Conservation (phyloP, 371 early-diverging fungal genomes). For the Lichtheimia corymbifera region DNA sequence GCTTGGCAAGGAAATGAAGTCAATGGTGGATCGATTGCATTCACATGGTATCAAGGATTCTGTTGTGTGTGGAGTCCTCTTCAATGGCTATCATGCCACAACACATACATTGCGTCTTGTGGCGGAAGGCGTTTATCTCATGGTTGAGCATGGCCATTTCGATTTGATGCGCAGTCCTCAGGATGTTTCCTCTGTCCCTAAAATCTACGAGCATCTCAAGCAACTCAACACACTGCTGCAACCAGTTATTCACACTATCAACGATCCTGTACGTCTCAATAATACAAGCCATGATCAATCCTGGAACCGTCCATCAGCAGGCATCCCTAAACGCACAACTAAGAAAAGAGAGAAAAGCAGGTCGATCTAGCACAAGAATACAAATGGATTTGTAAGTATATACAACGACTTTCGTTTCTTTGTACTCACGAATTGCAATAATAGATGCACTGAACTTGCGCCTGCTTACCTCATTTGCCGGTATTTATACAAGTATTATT, state of each 20-base stretch:
- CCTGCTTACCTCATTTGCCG: too few species aligned
- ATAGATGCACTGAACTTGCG: too few species aligned
- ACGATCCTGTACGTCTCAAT: neutral
- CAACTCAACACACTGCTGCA: neutral
- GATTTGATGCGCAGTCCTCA: neutral
- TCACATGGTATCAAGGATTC: neutral
- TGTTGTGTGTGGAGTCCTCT: neutral
- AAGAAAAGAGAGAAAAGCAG: too few species aligned
- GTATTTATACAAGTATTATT: too few species aligned
- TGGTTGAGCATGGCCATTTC: neutral
- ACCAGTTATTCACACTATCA: neutral
- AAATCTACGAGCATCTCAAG: constrained; percentile 6
- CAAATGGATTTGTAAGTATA: too few species aligned
- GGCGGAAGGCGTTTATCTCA: constrained; percentile 10
- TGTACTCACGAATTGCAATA: too few species aligned
- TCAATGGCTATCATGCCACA: neutral
- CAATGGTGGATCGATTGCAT: neutral
- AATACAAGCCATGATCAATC: too few species aligned
- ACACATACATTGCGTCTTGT: constrained; percentile 5
- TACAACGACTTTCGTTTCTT: too few species aligned
- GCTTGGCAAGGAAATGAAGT: constrained; percentile 8
- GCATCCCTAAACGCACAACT: too few species aligned
- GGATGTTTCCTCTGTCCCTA: neutral
- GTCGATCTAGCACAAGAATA: too few species aligned
- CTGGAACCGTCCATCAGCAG: too few species aligned